Evolutionary conservation across 129 eudicot species (phyloP), one percentile per base, ranked within the genome.

Genomic region (Saposhnikovia divaricata): DNA sequence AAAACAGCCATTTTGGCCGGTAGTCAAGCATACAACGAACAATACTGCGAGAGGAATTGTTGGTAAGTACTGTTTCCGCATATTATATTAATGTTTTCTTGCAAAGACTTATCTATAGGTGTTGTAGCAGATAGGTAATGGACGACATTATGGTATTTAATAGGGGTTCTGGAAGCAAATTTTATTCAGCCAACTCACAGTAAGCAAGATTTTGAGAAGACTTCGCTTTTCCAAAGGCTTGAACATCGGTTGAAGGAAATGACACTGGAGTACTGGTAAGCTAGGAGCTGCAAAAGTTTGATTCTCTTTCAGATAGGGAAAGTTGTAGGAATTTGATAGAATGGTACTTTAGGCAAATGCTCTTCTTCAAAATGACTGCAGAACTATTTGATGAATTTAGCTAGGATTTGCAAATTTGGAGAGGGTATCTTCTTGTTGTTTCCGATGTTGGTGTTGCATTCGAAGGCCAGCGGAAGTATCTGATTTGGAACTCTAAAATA

Each of bases 191-290:
- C 98, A 39, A 88, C 93, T 19, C 98, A 95, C 71, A 90, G 86
- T 80, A 95, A 94, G 84, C 98, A 95, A 82, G 98, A 95, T 77
- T 95, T 95, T 81, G 98, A 95, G 90, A 92, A 89, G 87, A 95
- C 98, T 76, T 84, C 93, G 53, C 81, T 89, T 46, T 95, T 87
- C 82, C 96, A 95, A 81, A 94, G 86, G 89, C 97, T 95, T 74
- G 90, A 87, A 79, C 42, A 55, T 9, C 97, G 97, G 18, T 85
- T 94, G 80, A 94, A 89, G 83, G 96, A 91, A 31, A 94, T 94
- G 98, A 89, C 98, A 79, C 78, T 71, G 79, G 98, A 94, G 80
- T 94, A 94, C 51, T 94, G 98, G 98, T 91, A 84, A 83, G 88
- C 81, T 70, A 53, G 47, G 82, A 51, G 38, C 48, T 27, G 48